These are phyloP conservation scores for Rhytidiadelphus loreus DNA, from an alignment of 225 moss, liverwort and hornwort genomes.

Conservation along the genomic window DNA sequence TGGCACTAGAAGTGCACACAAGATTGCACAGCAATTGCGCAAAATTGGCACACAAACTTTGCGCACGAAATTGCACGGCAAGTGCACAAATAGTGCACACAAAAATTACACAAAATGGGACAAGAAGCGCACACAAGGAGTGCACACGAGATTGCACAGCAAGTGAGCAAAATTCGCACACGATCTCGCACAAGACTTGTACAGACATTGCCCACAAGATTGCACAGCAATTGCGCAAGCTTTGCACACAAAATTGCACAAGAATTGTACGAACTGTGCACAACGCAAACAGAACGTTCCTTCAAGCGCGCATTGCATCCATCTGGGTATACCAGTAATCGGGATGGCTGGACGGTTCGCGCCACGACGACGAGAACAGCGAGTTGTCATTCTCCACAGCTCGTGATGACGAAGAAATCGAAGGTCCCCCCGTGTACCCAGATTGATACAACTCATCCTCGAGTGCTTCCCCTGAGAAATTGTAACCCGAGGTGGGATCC, in stretches of 20 bases:
- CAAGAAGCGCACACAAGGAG: background rate
- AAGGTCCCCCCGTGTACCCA: background rate
- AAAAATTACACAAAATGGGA: background rate
- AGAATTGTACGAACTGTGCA: background rate
- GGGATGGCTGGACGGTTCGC: background rate
- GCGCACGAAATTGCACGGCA: background rate
- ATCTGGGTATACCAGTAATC: slow-evolving; percentile 19
- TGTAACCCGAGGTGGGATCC: background rate
- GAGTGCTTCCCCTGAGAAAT: background rate
- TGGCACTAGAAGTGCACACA: background rate
- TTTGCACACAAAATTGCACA: background rate
- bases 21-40: background rate
- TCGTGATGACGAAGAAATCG: background rate
- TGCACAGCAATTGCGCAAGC: background rate
- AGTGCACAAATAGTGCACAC: background rate
- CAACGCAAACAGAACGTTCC: background rate
- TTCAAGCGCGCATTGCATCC: slow-evolving; percentile 21
- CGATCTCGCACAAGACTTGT: background rate
- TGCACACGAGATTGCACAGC: background rate
- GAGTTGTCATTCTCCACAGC: background rate
- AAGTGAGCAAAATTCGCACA: background rate
- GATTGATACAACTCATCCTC: background rate
- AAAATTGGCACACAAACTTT: background rate
- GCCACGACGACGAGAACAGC: slow-evolving; percentile 8
- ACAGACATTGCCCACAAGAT: background rate